phyloP scores from a whole-genome alignment of 306 rosid species.

The Cicer arietinum region DNA sequence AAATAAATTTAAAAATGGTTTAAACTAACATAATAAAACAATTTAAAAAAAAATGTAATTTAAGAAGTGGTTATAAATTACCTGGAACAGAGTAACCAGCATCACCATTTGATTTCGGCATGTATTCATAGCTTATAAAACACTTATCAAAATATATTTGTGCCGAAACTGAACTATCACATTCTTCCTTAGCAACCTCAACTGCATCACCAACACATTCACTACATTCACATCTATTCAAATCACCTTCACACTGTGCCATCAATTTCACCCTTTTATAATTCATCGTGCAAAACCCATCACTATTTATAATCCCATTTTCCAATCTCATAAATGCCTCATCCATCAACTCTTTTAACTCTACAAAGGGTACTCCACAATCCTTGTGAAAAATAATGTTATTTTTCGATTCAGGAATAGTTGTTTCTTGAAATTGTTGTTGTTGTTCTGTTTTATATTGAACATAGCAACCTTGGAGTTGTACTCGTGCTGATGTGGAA shows the following conservation, averaged over 20 bases:
- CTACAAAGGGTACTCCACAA: constrained; percentile 48
- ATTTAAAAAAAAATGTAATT: too few relatives aligned
- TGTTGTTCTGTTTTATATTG: constrained; percentile 50
- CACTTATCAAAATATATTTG: constrained; percentile 67
- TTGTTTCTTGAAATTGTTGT: background rate
- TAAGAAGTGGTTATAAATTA: constrained; percentile 17
- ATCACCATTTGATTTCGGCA: constrained; percentile 27
- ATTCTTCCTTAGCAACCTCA: constrained; percentile 55
- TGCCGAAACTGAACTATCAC: constrained; percentile 55
- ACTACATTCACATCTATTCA: constrained; percentile 61
- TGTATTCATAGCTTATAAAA: constrained; percentile 54
- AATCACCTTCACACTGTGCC: constrained; percentile 72
- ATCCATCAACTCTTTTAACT: constrained; percentile 46
- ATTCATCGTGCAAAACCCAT: constrained; percentile 48
- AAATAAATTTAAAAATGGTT: too few relatives aligned
- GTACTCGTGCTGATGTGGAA: constrained; percentile 62
- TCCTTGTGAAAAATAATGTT: constrained; percentile 48
- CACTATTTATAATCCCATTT: constrained; percentile 46
- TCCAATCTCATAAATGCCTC: constrained; percentile 58
- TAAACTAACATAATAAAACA: too few relatives aligned
- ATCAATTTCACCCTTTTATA: constrained; percentile 53
- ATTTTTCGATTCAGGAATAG: background rate
- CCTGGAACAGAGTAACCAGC: constrained; percentile 38
- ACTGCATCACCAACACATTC: constrained; percentile 65
- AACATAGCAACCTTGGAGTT: constrained; percentile 67